A percentile compares a stretch with the other conserved stretches of the same genome.
phyloP scores from a whole-genome alignment of 75 land plant species.

The Pinus taeda region DNA sequence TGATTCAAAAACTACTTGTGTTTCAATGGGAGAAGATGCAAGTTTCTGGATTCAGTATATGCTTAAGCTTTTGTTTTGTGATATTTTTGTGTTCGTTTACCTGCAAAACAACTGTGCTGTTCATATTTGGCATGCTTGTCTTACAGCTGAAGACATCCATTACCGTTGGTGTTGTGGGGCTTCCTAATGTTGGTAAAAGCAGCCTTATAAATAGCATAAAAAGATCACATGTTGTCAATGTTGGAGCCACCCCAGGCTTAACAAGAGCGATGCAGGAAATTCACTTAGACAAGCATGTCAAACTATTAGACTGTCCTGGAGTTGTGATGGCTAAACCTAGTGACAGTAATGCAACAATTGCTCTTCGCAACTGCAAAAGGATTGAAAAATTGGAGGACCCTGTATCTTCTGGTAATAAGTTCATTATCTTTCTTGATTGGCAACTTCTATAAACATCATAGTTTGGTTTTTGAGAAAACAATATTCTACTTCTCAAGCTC shows the following conservation, averaged over 20 bases:
- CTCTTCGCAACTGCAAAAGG: constrained; percentile 87
- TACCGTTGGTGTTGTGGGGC: constrained; percentile 91
- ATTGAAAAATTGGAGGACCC: constrained; percentile 93
- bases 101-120: neutral
- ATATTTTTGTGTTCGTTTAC: neutral
- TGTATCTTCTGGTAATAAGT: constrained; percentile 65
- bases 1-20: neutral
- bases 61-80: neutral
- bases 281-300: constrained; percentile 94
- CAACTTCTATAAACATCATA: too few relatives aligned
- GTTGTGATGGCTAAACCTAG: constrained; percentile 82
- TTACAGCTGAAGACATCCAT: constrained; percentile 86
- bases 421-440: too few relatives aligned
- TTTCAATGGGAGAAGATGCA: neutral
- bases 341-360: constrained; percentile 64
- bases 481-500: too few relatives aligned
- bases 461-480: too few relatives aligned
- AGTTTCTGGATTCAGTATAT: neutral
- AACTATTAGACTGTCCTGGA: constrained; percentile 96
- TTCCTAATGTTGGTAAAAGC: constrained; percentile 99
- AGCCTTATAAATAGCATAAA: constrained; percentile 92
- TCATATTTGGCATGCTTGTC: too few relatives aligned
- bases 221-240: constrained; percentile 82
- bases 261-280: constrained; percentile 97
- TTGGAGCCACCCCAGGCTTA: constrained; percentile 92